Percentiles rank a stretch among this genome's conserved stretches.
These are phyloP conservation scores for Amyloporia xantha DNA, from an alignment of 768 basidiomycete genomes.

Conservation along the genomic window DNA sequence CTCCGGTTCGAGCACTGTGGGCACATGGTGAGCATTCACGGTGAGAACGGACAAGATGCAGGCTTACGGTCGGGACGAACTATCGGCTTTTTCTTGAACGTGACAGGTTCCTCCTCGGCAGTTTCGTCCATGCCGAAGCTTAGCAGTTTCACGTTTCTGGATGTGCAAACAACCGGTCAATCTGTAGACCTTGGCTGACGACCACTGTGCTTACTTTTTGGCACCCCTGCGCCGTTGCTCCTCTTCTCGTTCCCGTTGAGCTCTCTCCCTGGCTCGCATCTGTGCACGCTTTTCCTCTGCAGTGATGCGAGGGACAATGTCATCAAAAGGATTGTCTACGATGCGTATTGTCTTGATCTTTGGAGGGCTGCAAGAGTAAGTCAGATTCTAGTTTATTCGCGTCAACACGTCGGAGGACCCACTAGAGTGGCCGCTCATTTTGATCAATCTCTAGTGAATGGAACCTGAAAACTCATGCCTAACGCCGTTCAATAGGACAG, in stretches of 20 bases:
- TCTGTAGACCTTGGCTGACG: no score
- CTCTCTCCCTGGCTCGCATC: conserved; percentile 70
- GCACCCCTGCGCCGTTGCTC: conserved; percentile 64
- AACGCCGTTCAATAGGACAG: not conserved
- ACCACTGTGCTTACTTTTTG: conserved; percentile 81
- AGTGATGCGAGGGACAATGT: conserved; percentile 94
- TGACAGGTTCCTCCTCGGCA: conserved; percentile 47
- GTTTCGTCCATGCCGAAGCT: conserved; percentile 78
- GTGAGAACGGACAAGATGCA: not conserved
- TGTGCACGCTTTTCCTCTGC: conserved; percentile 87
- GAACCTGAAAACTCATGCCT: conserved; percentile 9
- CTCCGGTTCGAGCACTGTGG: conserved; percentile 25
- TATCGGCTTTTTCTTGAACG: conserved; percentile 74
- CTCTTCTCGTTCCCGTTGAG: conserved; percentile 74
- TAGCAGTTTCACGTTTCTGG: conserved; percentile 80
- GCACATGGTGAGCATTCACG: not conserved
- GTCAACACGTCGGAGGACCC: conserved; percentile 28
- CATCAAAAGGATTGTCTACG: conserved; percentile 89
- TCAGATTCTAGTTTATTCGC: not conserved
- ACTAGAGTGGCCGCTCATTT: conserved; percentile 79
- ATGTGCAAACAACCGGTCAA: no score
- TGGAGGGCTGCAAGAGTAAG: conserved; percentile 56
- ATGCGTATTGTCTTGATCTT: conserved; percentile 84
- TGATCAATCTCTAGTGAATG: conserved; percentile 54
- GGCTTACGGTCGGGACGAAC: conserved; percentile 76